Conservation (phyloP, 805 yeast species). For the Metschnikowia bowlesiae region DNA sequence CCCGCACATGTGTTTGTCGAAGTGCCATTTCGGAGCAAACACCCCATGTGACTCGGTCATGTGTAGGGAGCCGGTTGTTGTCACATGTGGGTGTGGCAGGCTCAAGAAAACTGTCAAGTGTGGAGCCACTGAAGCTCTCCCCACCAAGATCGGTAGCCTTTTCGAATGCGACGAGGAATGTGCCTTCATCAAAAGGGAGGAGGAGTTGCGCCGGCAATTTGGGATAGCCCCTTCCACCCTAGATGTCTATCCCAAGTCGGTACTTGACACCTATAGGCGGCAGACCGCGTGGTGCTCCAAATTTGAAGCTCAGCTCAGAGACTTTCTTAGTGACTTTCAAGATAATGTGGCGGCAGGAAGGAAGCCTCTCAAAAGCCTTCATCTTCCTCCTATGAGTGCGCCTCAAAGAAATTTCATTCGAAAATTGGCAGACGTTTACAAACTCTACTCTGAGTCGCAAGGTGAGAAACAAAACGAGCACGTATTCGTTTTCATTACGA, state of each 20-base stretch:
- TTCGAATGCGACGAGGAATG: slow-evolving; percentile 73
- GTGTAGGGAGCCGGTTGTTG: slow-evolving; percentile 48
- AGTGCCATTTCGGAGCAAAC: slow-evolving; percentile 57
- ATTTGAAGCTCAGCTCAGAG: slow-evolving; percentile 51
- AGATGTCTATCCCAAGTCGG: slow-evolving; percentile 39
- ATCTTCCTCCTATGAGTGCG: slow-evolving; percentile 70
- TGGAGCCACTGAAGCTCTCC: slow-evolving; percentile 41
- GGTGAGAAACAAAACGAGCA: slow-evolving; percentile 78
- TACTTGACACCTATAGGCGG: slow-evolving; percentile 43
- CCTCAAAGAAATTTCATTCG: slow-evolving; percentile 71
- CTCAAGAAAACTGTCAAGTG: slow-evolving; percentile 47
- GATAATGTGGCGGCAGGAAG: slow-evolving; percentile 16
- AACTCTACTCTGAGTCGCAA: slow-evolving; percentile 65
- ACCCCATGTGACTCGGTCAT: slow-evolving; percentile 46
- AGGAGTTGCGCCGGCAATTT: slow-evolving; percentile 60
- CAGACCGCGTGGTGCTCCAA: slow-evolving; percentile 68
- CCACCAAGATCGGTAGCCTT: slow-evolving; percentile 31
- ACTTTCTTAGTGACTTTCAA: slow-evolving; percentile 41
- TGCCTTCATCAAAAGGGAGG: slow-evolving; percentile 54
- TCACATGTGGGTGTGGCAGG: slow-evolving; percentile 66
- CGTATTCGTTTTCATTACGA: slow-evolving; percentile 51
- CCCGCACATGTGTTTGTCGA: slow-evolving; percentile 59
- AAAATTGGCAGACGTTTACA: slow-evolving; percentile 56
- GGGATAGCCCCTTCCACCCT: slow-evolving; percentile 18
- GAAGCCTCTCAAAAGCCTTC: slow-evolving; percentile 36